Conservation (phyloP, 2,329 filamentous ascomycete genomes). For the Fusarium protoensiforme region DNA sequence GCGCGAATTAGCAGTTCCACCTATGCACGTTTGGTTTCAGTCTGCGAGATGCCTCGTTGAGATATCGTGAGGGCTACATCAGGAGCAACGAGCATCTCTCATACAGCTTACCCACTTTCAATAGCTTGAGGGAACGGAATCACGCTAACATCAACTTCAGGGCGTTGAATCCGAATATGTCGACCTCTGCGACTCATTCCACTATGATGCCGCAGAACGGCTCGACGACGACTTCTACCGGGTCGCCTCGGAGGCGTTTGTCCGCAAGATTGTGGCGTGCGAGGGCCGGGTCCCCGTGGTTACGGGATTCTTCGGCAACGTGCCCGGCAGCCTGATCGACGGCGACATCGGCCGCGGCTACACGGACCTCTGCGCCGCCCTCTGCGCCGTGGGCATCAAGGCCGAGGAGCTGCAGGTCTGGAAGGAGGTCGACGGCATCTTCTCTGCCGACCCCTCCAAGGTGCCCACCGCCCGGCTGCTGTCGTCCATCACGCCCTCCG, state of each 20-base stretch:
- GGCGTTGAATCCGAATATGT: slow-evolving; percentile 90
- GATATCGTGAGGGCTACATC: not conserved
- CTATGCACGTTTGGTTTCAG: not conserved
- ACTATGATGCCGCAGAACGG: slow-evolving; percentile 69
- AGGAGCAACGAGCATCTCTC: not conserved
- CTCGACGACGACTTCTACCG: slow-evolving; percentile 78
- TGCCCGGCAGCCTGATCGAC: slow-evolving; percentile 90
- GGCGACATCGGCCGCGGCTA: slow-evolving; percentile 93
- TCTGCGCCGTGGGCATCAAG: slow-evolving; percentile 88
- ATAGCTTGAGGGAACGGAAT: not conserved
- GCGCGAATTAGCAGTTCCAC: slow-evolving; percentile 10
- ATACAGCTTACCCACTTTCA: not conserved
- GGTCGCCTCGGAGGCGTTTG: slow-evolving; percentile 69
- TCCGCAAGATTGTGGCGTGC: slow-evolving; percentile 73
- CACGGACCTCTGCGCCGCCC: slow-evolving; percentile 93
- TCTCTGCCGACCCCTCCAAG: slow-evolving; percentile 85
- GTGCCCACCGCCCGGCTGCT: slow-evolving; percentile 95
- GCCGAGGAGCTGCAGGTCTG: slow-evolving; percentile 94
- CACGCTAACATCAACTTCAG: slow-evolving; percentile 48
- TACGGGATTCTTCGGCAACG: slow-evolving; percentile 94
- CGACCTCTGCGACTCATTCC: slow-evolving; percentile 85
- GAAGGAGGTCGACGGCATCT: slow-evolving; percentile 99
- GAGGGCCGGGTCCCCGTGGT: slow-evolving; percentile 78
- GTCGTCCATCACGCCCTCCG: slow-evolving; percentile 87
- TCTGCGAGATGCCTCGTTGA: not conserved